phyloP scores from a whole-genome alignment of 2,329 filamentous ascomycete genomes.

The Madurella mycetomatis region DNA sequence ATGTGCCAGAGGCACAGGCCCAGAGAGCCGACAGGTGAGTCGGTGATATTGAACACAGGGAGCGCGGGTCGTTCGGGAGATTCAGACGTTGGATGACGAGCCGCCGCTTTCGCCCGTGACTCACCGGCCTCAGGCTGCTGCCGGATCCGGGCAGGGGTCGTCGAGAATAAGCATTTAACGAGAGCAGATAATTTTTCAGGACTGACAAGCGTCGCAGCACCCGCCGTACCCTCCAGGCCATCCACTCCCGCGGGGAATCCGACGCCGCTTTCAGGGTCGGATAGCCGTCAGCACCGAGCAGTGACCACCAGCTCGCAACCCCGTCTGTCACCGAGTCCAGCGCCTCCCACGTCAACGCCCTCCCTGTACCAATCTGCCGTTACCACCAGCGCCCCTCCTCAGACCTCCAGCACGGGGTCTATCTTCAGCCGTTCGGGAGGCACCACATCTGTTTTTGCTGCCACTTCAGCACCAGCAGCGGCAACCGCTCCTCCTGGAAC shows the following conservation, averaged over 20 bases:
- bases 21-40: not conserved
- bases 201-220: not conserved
- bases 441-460: constrained; percentile 1
- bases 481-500: not conserved
- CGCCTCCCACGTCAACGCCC: not conserved
- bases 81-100: not conserved
- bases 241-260: not conserved
- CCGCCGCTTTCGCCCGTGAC: not conserved
- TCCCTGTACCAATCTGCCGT: not conserved
- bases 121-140: not conserved
- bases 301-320: not conserved
- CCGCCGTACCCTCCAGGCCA: not conserved
- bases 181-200: constrained; percentile 1
- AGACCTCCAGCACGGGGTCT: constrained; percentile 1
- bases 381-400: constrained; percentile 1
- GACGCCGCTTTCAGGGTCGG: not conserved
- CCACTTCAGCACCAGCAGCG: constrained; percentile 1
- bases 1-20: constrained; percentile 21
- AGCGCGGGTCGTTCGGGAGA: not conserved
- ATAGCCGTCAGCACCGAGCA: not conserved
- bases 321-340: constrained; percentile 1
- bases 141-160: not conserved
- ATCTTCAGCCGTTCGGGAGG: constrained; percentile 2
- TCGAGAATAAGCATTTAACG: not conserved
- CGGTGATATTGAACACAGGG: not conserved